phyloP scores from a whole-genome alignment of 2,329 filamentous ascomycete genomes.

The Cercospora zeina region DNA sequence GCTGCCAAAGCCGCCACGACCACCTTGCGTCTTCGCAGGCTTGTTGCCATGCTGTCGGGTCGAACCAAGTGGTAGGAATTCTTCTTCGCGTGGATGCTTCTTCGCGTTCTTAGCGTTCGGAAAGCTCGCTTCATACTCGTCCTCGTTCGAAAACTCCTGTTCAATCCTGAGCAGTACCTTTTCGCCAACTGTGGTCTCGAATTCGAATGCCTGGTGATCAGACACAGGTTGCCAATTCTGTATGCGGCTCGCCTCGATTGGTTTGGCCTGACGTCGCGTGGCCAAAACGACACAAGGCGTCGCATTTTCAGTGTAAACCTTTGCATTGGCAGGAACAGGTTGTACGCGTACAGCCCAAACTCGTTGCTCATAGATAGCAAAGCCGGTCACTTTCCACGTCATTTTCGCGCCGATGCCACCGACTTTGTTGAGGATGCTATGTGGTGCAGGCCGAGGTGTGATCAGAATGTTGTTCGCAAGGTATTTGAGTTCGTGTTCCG shows the following conservation, averaged over 20 bases:
- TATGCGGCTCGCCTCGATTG: slow-evolving; percentile 78
- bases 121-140: slow-evolving; percentile 64
- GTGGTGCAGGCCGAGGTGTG: slow-evolving; percentile 71
- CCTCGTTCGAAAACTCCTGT: slow-evolving; percentile 63
- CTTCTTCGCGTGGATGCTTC: slow-evolving; percentile 62
- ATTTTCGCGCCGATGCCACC: slow-evolving; percentile 84
- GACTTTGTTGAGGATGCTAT: slow-evolving; percentile 73
- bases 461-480: slow-evolving; percentile 93
- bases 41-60: slow-evolving; percentile 26
- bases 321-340: slow-evolving; percentile 66
- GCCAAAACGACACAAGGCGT: slow-evolving; percentile 81
- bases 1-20: slow-evolving; percentile 27
- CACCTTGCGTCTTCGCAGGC: slow-evolving; percentile 37
- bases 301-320: slow-evolving; percentile 76
- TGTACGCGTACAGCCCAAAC: slow-evolving; percentile 84
- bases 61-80: slow-evolving; percentile 41
- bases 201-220: slow-evolving; percentile 68
- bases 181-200: slow-evolving; percentile 83
- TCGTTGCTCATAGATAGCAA: slow-evolving; percentile 72
- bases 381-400: slow-evolving; percentile 78
- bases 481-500: slow-evolving; percentile 71
- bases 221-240: slow-evolving; percentile 78
- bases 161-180: slow-evolving; percentile 82
- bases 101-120: slow-evolving; percentile 62
- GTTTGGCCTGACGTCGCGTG: slow-evolving; percentile 70